Conservation (phyloP, 2,329 filamentous ascomycete species). For the Aciculosporium take region DNA sequence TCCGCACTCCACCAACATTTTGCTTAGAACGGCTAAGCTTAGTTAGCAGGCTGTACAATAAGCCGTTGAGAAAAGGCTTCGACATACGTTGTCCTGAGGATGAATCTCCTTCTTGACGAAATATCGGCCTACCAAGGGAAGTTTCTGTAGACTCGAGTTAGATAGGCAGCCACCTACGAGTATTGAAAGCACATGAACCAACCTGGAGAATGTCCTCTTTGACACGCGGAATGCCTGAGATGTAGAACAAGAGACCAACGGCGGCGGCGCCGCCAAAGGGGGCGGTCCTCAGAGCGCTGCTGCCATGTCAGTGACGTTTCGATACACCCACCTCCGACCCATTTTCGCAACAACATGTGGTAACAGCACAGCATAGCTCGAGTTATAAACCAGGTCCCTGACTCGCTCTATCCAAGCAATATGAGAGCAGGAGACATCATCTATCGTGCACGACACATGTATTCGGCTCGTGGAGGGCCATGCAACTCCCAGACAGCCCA, state of each 20-base stretch:
- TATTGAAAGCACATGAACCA: slow-evolving; percentile 11
- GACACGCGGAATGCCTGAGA: slow-evolving; percentile 47
- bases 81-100: slow-evolving; percentile 48
- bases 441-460: background rate
- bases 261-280: slow-evolving; percentile 43
- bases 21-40: slow-evolving; percentile 26
- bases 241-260: slow-evolving; percentile 43
- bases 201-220: slow-evolving; percentile 45
- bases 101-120: slow-evolving; percentile 41
- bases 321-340: background rate
- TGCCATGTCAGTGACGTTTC: background rate
- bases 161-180: background rate
- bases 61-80: background rate
- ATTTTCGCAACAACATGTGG: background rate
- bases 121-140: slow-evolving; percentile 37
- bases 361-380: background rate
- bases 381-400: background rate
- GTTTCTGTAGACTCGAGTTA: slow-evolving; percentile 25
- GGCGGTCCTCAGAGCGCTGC: slow-evolving; percentile 18
- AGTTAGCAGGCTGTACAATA: slow-evolving; percentile 11
- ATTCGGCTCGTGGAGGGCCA: background rate
- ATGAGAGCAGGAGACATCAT: background rate
- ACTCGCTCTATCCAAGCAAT: background rate
- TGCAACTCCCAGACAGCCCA: background rate
- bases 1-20: slow-evolving; percentile 11